Evolutionary conservation across 345 rosid species (phyloP).

Genomic region (Cochlearia excelsa): DNA sequence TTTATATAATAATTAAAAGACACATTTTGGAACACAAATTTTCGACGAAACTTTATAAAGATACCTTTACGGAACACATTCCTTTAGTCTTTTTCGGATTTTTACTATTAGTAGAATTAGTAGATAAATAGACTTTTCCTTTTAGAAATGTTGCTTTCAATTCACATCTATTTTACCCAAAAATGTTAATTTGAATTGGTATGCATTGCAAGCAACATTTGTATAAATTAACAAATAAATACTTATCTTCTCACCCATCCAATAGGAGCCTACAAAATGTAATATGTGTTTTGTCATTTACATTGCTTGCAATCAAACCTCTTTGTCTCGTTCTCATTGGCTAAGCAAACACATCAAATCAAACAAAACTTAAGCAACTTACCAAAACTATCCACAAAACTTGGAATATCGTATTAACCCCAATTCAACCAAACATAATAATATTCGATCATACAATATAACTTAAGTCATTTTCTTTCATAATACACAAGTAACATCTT

Average conservation of each 20-base stretch:
- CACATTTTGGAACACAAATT: no score
- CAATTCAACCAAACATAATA: slow-evolving; percentile 1
- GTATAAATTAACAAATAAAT: no score
- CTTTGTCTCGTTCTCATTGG: not conserved
- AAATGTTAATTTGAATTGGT: no score
- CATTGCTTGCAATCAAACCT: slow-evolving; percentile 32
- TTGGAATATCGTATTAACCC: not conserved
- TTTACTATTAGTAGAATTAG: no score
- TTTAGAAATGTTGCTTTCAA: no score
- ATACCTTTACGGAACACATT: no score
- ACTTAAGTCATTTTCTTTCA: not conserved
- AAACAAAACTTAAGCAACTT: slow-evolving; percentile 22
- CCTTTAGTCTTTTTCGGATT: no score
- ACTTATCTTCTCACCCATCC: not conserved
- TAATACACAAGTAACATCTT: not conserved
- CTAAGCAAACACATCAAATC: slow-evolving; percentile 29
- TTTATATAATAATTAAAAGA: no score
- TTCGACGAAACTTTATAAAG: no score
- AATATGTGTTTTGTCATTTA: slow-evolving; percentile 12
- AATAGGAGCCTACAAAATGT: not conserved
- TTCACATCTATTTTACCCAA: no score
- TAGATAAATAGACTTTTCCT: no score
- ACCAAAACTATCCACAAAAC: slow-evolving; percentile 13
- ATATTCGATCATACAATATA: slow-evolving; percentile 8
- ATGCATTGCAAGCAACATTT: no score